Base-by-base conservation (phyloP, 805 yeast species). In the Candida namnaoensis region DNA sequence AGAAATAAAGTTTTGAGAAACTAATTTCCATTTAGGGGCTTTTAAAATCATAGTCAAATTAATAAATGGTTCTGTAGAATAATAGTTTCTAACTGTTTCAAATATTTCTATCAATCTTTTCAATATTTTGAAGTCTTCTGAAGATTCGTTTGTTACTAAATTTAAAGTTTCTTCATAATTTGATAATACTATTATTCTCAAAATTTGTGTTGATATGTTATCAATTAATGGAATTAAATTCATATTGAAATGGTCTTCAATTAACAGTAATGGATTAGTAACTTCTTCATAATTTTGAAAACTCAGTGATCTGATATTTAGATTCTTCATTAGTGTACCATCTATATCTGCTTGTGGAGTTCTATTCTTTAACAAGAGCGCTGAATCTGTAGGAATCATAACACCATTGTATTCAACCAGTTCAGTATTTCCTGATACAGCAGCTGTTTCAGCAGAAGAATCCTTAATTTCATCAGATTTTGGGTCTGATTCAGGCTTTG, bases 141-240 rank as follows among this genome's bases (percentile, higher is more conserved):
- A 76, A 5, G 85, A 78, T 38, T 73, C 74, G 48, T 69, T 76
- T 44, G 88, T 74, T 2, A 86, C 86, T 33, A 84, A 65, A 37
- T 78, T 80, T 50, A 86, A 68, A 8, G 86, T 76, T 39, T 82
- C 85, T 52, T 85, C 87, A 53, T 83, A 82, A 4, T 95, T 83
- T 5, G 83, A 83, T 25, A 75, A 69, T 8, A 86, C 82, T 34
- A 88, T 75, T 3, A 82, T 68, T 46, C 93, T 69, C 41, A 90
- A 65, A 15, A 90, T 66, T 56, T 90, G 97, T 1, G 88, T 76
- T 0, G 96, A 78, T 41, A 90, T 68, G 49, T 86, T 86, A 54
- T 88, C 96, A 45, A 90, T 62, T 1, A 86, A 74, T 0, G 95
- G 90, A 35, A 88, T 61, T 0, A 88, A 73, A 49, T 81, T 80